A percentile compares a stretch with the other conserved stretches of the same genome.
Conservation (phyloP, 164 flowering plant species). For the Macadamia integrifolia region DNA sequence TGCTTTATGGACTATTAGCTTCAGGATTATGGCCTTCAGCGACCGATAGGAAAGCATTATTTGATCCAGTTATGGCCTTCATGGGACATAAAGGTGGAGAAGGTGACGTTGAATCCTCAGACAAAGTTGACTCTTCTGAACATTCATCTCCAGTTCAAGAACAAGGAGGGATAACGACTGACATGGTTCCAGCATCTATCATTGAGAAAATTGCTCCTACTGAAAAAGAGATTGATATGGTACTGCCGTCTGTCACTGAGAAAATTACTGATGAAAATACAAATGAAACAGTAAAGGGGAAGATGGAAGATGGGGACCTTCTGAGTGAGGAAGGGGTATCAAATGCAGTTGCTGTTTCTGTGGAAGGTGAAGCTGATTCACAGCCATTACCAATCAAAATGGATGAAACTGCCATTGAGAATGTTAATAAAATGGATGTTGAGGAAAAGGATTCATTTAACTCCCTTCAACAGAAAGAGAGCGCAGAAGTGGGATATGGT, state of each 20-base stretch:
- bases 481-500: constrained; percentile 16
- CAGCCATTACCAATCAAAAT: constrained; percentile 16
- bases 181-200: constrained; percentile 12
- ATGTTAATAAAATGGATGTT: constrained; percentile 14
- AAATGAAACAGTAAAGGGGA: constrained; percentile 20
- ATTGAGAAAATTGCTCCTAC: constrained; percentile 19
- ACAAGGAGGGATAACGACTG: constrained; percentile 22
- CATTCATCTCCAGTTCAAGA: constrained; percentile 19
- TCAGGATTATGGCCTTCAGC: constrained; percentile 66
- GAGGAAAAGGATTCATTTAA: constrained; percentile 15
- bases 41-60: constrained; percentile 55
- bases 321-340: constrained; percentile 15
- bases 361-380: constrained; percentile 26
- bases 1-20: constrained; percentile 25
- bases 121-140: constrained; percentile 23
- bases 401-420: constrained; percentile 20
- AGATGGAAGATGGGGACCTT: constrained; percentile 20
- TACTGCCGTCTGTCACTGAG: constrained; percentile 16
- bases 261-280: constrained; percentile 27
- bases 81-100: constrained; percentile 72
- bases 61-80: constrained; percentile 78
- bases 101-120: constrained; percentile 30
- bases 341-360: constrained; percentile 10
- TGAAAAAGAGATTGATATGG: not conserved
- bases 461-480: constrained; percentile 22